These are phyloP conservation scores for Globisporangium camurandrum DNA, from an alignment of 352 stramenopile species.

Conservation along the genomic window DNA sequence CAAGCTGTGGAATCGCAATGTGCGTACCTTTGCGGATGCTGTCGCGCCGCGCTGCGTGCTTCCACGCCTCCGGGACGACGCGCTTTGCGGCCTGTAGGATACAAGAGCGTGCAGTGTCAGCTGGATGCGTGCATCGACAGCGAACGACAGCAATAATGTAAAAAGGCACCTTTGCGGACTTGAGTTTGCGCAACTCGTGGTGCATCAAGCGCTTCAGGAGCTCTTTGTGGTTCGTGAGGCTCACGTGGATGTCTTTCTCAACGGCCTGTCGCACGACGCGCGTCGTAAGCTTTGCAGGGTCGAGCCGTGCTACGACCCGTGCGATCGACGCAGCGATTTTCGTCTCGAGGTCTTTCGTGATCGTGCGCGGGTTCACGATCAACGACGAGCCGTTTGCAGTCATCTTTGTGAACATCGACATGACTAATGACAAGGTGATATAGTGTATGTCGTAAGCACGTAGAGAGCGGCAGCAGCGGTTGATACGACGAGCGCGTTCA, in stretches of 20 bases:
- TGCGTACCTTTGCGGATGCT: conserved; percentile 29
- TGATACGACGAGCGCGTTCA: too few species aligned
- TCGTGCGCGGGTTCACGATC: conserved; percentile 64
- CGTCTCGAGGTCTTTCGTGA: conserved; percentile 75
- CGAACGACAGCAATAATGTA: too few species aligned
- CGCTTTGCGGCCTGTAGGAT: conserved; percentile 39
- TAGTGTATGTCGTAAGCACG: too few species aligned
- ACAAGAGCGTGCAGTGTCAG: not conserved
- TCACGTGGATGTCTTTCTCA: conserved; percentile 82
- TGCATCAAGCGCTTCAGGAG: conserved; percentile 86
- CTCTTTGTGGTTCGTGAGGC: conserved; percentile 82
- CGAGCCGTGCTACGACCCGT: conserved; percentile 52
- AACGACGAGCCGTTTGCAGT: conserved; percentile 57
- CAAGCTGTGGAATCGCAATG: too few species aligned
- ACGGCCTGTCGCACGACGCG: conserved; percentile 79
- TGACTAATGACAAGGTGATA: too few species aligned
- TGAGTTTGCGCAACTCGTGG: conserved; percentile 72
- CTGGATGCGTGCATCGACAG: not conserved
- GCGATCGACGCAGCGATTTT: conserved; percentile 74
- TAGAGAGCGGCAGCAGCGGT: too few species aligned
- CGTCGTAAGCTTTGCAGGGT: conserved; percentile 59
- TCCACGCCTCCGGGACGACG: conserved; percentile 49
- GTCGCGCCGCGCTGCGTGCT: conserved; percentile 33
- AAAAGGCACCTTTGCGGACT: conserved; percentile 45
- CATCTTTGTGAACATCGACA: conserved; percentile 81